A percentile compares a stretch with the other conserved stretches of the same genome.
Conservation (phyloP, 306 rosid species). For the Macrotyloma uniflorum region DNA sequence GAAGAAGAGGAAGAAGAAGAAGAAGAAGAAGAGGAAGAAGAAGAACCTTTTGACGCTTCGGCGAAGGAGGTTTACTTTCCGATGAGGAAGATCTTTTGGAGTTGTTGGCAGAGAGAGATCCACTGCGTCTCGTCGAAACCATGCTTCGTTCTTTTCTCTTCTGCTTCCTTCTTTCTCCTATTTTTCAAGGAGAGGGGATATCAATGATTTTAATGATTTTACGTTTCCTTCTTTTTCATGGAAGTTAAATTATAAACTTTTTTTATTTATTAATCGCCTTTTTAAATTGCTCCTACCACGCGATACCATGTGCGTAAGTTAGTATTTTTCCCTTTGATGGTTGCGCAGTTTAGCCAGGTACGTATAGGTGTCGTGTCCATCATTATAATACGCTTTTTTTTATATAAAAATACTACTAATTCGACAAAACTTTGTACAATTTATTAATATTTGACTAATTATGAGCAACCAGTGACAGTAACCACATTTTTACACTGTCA, state of each 20-base stretch:
- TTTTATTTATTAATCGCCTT: not conserved
- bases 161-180: conserved; percentile 31
- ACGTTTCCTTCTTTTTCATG: not conserved
- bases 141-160: conserved; percentile 50
- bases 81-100: conserved; percentile 84
- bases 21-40: too few relatives aligned
- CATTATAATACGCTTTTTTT: not conserved
- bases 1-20: too few relatives aligned
- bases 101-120: conserved; percentile 81
- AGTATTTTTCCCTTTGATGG: not conserved
- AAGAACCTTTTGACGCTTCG: conserved; percentile 86
- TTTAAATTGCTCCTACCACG: not conserved
- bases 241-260: not conserved
- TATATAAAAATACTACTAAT: not conserved
- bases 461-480: too few relatives aligned
- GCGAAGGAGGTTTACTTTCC: conserved; percentile 76
- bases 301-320: conserved; percentile 3
- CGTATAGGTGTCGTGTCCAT: not conserved
- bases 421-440: not conserved
- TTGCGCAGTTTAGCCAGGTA: conserved; percentile 5
- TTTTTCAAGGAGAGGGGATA: conserved; percentile 21
- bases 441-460: too few relatives aligned
- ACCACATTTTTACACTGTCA: too few relatives aligned
- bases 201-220: conserved; percentile 44
- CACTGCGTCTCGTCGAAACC: conserved; percentile 96